Percentiles rank a stretch among this genome's conserved stretches.
Conservation (phyloP, 257 asterid species). For the Solanum lignicaule region DNA sequence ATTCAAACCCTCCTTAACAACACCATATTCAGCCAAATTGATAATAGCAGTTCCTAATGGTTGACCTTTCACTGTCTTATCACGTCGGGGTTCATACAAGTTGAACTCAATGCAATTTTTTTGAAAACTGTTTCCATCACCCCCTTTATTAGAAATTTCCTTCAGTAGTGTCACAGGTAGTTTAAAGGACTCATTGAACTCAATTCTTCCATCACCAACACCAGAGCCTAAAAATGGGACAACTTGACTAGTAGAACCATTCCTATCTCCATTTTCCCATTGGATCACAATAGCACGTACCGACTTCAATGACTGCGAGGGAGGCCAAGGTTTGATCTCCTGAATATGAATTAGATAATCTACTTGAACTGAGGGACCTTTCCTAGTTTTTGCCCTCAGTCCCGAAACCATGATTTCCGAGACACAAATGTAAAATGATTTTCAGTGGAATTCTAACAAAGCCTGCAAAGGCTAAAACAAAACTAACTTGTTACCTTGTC, state of each 20-base stretch:
- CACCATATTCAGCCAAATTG: slow-evolving; percentile 65
- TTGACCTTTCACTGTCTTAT: slow-evolving; percentile 54
- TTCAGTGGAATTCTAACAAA: background rate
- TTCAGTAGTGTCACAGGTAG: slow-evolving; percentile 40
- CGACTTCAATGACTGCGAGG: slow-evolving; percentile 57
- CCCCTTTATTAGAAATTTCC: slow-evolving; percentile 38
- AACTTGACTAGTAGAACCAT: slow-evolving; percentile 53
- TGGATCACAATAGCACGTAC: slow-evolving; percentile 54
- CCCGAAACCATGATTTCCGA: slow-evolving; percentile 47
- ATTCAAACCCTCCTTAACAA: slow-evolving; percentile 33
- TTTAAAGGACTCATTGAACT: slow-evolving; percentile 63
- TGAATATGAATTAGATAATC: slow-evolving; percentile 49
- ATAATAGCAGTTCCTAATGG: slow-evolving; percentile 65
- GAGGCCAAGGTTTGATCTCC: slow-evolving; percentile 90
- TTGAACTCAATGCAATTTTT: slow-evolving; percentile 60
- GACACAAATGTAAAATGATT: background rate
- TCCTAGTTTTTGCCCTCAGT: slow-evolving; percentile 41
- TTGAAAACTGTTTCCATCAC: slow-evolving; percentile 35
- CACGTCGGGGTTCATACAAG: slow-evolving; percentile 66
- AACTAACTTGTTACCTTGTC: background rate
- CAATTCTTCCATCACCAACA: slow-evolving; percentile 57
- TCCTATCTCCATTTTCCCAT: slow-evolving; percentile 60
- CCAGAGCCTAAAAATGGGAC: slow-evolving; percentile 44
- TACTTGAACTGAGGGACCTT: slow-evolving; percentile 39
- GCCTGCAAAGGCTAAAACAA: background rate